Percentiles rank a stretch among this genome's conserved stretches.
These are phyloP conservation scores for Penicillium sp. DNA, from an alignment of 2,329 filamentous ascomycete species.

Conservation along the genomic window DNA sequence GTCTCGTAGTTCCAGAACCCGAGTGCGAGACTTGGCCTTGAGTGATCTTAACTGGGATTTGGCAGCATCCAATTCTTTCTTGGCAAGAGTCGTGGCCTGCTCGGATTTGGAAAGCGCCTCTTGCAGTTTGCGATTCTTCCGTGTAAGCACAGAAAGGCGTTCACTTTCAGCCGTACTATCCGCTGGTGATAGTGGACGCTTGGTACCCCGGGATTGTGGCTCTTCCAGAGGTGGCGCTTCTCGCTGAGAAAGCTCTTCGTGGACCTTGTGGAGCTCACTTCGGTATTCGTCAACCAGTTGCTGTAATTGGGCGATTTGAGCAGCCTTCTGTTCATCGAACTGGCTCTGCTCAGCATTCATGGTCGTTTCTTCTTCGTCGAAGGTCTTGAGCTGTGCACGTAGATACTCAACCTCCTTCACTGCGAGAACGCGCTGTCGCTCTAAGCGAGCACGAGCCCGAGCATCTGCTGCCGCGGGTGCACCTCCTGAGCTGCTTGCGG, in stretches of 20 bases:
- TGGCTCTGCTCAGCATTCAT: conserved; percentile 70
- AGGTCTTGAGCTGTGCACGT: conserved; percentile 83
- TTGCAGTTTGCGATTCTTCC: conserved; percentile 84
- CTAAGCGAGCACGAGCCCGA: conserved; percentile 71
- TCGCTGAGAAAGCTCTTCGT: conserved; percentile 69
- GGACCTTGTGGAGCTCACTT: conserved; percentile 71
- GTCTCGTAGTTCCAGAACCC: conserved; percentile 81
- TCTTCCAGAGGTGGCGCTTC: conserved; percentile 53
- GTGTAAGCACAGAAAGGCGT: conserved; percentile 76
- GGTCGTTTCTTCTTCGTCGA: conserved; percentile 84
- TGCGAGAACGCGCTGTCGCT: conserved; percentile 81
- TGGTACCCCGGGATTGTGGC: conserved; percentile 53
- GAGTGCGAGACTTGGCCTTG: conserved; percentile 70
- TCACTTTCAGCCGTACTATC: conserved; percentile 60
- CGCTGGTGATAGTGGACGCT: conserved; percentile 63
- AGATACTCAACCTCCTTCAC: conserved; percentile 93
- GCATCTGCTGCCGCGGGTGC: conserved; percentile 57
- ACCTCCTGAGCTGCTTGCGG: conserved; percentile 30
- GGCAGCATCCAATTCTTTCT: conserved; percentile 72
- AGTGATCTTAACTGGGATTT: conserved; percentile 70
- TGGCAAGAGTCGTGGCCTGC: conserved; percentile 68
- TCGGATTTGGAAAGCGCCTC: conserved; percentile 71
- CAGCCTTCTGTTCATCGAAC: conserved; percentile 71
- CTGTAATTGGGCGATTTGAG: conserved; percentile 79
- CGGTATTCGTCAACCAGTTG: conserved; percentile 85